phyloP scores from a whole-genome alignment of 257 asterid genomes.

The Jacaranda copaia region DNA sequence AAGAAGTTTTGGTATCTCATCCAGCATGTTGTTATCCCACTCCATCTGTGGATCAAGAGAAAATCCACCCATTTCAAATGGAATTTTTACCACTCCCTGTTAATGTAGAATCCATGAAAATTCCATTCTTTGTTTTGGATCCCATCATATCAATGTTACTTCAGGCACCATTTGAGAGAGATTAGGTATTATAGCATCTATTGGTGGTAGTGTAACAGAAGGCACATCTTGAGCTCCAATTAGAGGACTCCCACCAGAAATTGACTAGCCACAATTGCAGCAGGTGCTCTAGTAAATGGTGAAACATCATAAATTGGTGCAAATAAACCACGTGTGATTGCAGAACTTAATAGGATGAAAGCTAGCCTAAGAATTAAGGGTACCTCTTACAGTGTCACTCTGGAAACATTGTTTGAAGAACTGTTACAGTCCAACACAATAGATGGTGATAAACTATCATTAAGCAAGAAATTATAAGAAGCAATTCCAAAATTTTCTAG shows the following conservation, averaged over 20 bases:
- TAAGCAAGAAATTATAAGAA: constrained; percentile 59
- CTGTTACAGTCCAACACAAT: too few species aligned
- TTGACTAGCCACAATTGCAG: constrained; percentile 41
- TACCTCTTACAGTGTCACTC: constrained; percentile 80
- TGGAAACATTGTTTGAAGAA: constrained; percentile 53
- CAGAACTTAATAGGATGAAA: constrained; percentile 43
- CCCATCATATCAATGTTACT: constrained; percentile 50
- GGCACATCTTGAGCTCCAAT: constrained; percentile 49
- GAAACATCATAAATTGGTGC: constrained; percentile 4
- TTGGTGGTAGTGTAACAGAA: constrained; percentile 44
- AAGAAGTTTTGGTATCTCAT: constrained; percentile 74
- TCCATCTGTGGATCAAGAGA: constrained; percentile 60
- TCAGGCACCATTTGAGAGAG: constrained; percentile 57
- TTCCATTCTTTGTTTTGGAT: constrained; percentile 28
- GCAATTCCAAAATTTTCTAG: constrained; percentile 54
- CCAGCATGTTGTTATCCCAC: constrained; percentile 70
- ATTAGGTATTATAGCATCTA: constrained; percentile 58
- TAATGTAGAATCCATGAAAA: too few species aligned
- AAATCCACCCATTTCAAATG: constrained; percentile 58
- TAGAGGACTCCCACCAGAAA: constrained; percentile 39
- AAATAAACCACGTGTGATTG: background rate
- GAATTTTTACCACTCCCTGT: background rate
- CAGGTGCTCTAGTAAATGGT: constrained; percentile 38
- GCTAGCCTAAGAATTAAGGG: constrained; percentile 52
- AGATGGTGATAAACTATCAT: constrained; percentile 49